Conservation (phyloP, 768 basidiomycete genomes). For the Lactarius pseudohatsudake region DNA sequence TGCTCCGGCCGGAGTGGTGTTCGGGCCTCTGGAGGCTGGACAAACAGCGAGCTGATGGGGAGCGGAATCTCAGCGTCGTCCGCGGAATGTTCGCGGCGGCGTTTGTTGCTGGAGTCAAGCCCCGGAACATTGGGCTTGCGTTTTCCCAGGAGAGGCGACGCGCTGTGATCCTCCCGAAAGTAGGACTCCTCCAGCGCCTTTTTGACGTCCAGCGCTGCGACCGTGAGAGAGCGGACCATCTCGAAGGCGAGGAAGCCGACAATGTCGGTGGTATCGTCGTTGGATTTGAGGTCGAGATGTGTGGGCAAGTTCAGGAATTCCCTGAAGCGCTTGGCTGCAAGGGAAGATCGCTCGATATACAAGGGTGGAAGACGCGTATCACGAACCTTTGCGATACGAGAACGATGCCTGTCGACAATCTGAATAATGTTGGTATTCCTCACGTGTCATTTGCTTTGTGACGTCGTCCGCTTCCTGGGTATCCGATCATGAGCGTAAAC, state of each 20-base stretch:
- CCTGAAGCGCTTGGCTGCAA: slow-evolving; percentile 84
- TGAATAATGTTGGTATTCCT: slow-evolving; percentile 96
- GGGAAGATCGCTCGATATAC: neutral
- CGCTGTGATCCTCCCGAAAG: slow-evolving; percentile 60
- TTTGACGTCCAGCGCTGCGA: slow-evolving; percentile 85
- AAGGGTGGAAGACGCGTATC: neutral
- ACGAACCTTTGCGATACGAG: slow-evolving; percentile 90
- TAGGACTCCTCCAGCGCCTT: slow-evolving; percentile 72
- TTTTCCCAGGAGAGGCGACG: slow-evolving; percentile 66
- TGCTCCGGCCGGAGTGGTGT: slow-evolving; percentile 80
- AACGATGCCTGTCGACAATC: slow-evolving; percentile 97
- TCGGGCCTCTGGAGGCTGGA: slow-evolving; percentile 78
- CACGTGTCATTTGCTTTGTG: slow-evolving; percentile 92
- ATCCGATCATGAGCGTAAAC: neutral
- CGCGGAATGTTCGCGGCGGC: slow-evolving; percentile 58
- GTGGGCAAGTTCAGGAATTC: slow-evolving; percentile 90
- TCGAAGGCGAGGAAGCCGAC: slow-evolving; percentile 97
- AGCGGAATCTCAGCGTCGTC: slow-evolving; percentile 60
- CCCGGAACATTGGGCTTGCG: slow-evolving; percentile 50
- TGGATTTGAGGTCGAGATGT: slow-evolving; percentile 83
- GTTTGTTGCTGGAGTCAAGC: slow-evolving; percentile 40
- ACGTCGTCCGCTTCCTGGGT: slow-evolving; percentile 89
- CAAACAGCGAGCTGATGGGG: slow-evolving; percentile 71
- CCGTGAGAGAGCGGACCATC: slow-evolving; percentile 90
- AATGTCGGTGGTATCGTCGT: slow-evolving; percentile 94